These are phyloP conservation scores for Paraphaeosphaeria sporulosa DNA, from an alignment of 2,329 filamentous ascomycete species.

Conservation along the genomic window DNA sequence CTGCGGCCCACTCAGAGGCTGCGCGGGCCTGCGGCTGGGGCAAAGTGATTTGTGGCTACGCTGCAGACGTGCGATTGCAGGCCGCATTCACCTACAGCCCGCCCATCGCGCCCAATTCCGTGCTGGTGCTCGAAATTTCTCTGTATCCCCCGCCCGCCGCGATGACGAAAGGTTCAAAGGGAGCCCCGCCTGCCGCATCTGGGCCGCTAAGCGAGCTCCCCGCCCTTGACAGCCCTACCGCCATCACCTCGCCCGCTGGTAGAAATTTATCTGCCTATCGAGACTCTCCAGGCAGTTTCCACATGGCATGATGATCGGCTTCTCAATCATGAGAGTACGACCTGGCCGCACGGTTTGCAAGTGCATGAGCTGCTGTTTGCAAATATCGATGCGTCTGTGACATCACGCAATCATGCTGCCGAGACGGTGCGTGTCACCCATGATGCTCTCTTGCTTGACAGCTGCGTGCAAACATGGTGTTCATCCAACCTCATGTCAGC, in stretches of 20 bases:
- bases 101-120: conserved; percentile 7
- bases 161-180: conserved; percentile 4
- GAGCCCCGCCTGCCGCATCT: conserved; percentile 10
- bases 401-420: neutral
- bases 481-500: neutral
- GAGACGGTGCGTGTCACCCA: neutral
- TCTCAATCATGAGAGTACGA: neutral
- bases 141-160: neutral
- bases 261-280: neutral
- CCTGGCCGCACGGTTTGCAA: neutral
- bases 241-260: neutral
- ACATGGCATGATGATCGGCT: neutral
- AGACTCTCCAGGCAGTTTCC: neutral
- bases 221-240: conserved; percentile 10
- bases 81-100: conserved; percentile 4
- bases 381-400: neutral
- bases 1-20: conserved; percentile 25
- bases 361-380: neutral
- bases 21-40: conserved; percentile 16
- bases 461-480: neutral
- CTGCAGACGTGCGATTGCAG: conserved; percentile 7
- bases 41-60: conserved; percentile 10
- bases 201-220: conserved; percentile 16
- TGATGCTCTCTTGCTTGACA: neutral
- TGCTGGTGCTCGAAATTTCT: conserved; percentile 14